Base-by-base conservation (phyloP, 164 flowering plant species). In the Dillenia suffruticosa region DNA sequence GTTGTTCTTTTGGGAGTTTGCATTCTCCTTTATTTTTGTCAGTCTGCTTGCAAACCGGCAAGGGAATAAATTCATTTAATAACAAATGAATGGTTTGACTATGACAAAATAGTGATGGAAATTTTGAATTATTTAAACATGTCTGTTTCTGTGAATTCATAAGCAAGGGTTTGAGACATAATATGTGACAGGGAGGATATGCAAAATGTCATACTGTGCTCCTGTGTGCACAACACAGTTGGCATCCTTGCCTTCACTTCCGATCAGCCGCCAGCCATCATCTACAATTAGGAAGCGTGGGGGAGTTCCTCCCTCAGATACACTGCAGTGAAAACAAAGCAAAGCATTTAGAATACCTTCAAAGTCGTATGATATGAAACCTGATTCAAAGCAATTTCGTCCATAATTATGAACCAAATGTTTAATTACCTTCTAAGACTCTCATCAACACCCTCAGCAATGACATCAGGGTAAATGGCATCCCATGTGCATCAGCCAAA, bases 401-500 rank as follows among this genome's bases (percentile, higher is more conserved):
- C 40, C 40, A 32, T 32, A 32, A 32, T 32, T 4, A 32, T 32
- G 40, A 58, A 24, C 49, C 8, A 9, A 51, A 15, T 11, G 4
- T 52, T 8, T 52, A 52, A 8, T 51, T 64, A 89, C 98, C 92
- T 90, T 71, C 70, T 74, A 47, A 89, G 89, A 58, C 99, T 97
- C 69, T 84, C 82, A 11, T 81, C 84, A 9, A 91, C 92, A 12
- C 99, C 99, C 74, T 94, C 96, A 3, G 97, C 92, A n/a, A 96
- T 86, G 70, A 94, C 96, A 62, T 91, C 95, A 12, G 95, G 87
- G 81, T 94, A 94, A 71, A 94, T 91, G 50, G 98, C 97, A 73
- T 94, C 98, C 99, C 99, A 94, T 7, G 99, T 94, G 72, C 99
- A 94, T 97, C 97, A 91, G 46, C 99, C 99, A 82, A 94, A 91